A percentile compares a stretch with the other conserved stretches of the same genome.
Evolutionary conservation across 1,284 basidiomycete genomes (phyloP).

Genomic region (Cutaneotrichosporon mucoides): DNA sequence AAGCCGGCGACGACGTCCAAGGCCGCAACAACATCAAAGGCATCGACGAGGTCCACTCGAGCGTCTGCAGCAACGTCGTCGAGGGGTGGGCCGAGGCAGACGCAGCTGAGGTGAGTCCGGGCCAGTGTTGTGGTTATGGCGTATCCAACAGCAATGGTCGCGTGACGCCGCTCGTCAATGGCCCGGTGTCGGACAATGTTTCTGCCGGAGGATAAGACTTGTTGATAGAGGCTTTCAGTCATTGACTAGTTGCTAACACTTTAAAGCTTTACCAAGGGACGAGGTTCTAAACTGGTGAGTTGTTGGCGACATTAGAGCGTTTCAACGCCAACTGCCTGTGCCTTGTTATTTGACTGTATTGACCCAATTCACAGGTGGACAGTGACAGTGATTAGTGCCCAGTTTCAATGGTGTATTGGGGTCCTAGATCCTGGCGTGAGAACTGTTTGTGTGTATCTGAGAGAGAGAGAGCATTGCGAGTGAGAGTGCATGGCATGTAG

Average conservation of each 20-base stretch:
- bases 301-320: not conserved
- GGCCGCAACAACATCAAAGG: not conserved
- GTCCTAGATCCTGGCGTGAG: too few relatives aligned
- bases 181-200: too few relatives aligned
- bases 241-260: too few relatives aligned
- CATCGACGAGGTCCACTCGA: conserved; percentile 1
- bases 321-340: not conserved
- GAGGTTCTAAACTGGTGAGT: conserved; percentile 11
- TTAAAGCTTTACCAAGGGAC: conserved; percentile 1
- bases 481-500: too few relatives aligned
- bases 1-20: not conserved
- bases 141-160: not conserved
- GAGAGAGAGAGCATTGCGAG: too few relatives aligned
- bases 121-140: not conserved
- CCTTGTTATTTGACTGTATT: too few relatives aligned
- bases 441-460: too few relatives aligned
- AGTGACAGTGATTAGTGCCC: conserved; percentile 4
- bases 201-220: too few relatives aligned
- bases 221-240: too few relatives aligned
- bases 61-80: not conserved
- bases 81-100: not conserved
- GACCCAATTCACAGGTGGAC: not conserved
- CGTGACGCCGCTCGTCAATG: not conserved
- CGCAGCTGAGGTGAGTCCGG: conserved; percentile 9
- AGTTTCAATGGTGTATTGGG: not conserved